A percentile compares a stretch with the other conserved stretches of the same genome.
Evolutionary conservation across 2,329 filamentous ascomycete genomes (phyloP).

Genomic region (Aspergillus clavatus): DNA sequence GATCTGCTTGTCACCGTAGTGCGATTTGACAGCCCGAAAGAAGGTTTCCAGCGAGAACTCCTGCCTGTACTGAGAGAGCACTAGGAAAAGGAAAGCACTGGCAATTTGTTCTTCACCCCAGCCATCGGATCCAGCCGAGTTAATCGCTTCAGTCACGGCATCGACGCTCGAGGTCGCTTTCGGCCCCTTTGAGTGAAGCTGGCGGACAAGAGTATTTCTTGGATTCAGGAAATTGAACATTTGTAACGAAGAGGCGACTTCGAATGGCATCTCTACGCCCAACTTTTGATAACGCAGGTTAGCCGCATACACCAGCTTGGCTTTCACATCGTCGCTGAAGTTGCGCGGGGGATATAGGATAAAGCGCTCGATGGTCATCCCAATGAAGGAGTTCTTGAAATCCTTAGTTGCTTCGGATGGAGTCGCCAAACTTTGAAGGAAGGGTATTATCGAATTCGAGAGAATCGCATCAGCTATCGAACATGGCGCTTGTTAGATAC

Average conservation of each 20-base stretch:
- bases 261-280: slow-evolving; percentile 38
- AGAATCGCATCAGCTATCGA: slow-evolving; percentile 84
- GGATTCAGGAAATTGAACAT: slow-evolving; percentile 43
- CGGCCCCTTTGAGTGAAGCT: slow-evolving; percentile 69
- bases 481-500: slow-evolving; percentile 4
- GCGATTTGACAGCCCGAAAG: slow-evolving; percentile 53
- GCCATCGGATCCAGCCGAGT: slow-evolving; percentile 54
- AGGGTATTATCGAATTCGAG: slow-evolving; percentile 70
- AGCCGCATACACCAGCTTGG: slow-evolving; percentile 59
- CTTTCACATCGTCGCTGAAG: slow-evolving; percentile 73
- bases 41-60: slow-evolving; percentile 65
- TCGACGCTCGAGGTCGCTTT: slow-evolving; percentile 74
- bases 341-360: slow-evolving; percentile 81
- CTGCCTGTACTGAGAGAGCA: slow-evolving; percentile 57
- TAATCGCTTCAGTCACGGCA: slow-evolving; percentile 56
- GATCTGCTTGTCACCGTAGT: slow-evolving; percentile 51
- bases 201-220: slow-evolving; percentile 48
- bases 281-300: slow-evolving; percentile 65
- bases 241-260: slow-evolving; percentile 41
- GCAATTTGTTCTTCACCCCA: slow-evolving; percentile 79
- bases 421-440: slow-evolving; percentile 70
- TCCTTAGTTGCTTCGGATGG: slow-evolving; percentile 60
- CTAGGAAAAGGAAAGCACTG: slow-evolving; percentile 68
- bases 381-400: slow-evolving; percentile 66
- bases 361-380: slow-evolving; percentile 76